Conservation (phyloP, 2,329 filamentous ascomycete genomes). For the Ceratocystis alfenasii region DNA sequence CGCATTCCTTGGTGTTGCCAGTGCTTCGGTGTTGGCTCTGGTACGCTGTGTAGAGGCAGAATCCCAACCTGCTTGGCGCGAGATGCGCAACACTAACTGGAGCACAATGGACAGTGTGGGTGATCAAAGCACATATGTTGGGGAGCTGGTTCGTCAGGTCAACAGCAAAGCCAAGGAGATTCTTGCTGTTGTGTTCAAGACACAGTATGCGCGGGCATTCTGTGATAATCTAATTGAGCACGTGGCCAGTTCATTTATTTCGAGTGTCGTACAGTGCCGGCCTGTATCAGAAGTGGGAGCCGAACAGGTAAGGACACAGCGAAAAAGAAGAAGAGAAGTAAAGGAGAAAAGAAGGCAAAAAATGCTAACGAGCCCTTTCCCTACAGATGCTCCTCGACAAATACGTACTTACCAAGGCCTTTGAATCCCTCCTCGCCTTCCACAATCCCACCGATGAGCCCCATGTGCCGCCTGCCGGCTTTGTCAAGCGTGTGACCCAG, state of each 20-base stretch:
- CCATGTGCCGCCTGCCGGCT: conserved; percentile 43
- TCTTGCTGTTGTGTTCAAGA: conserved; percentile 67
- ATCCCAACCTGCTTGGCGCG: conserved; percentile 79
- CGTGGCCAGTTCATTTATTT: conserved; percentile 65
- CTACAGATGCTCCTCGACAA: conserved; percentile 84
- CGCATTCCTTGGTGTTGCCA: conserved; percentile 88
- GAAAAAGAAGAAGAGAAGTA: background rate
- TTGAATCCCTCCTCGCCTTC: conserved; percentile 58
- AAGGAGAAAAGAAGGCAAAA: background rate
- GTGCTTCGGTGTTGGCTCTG: conserved; percentile 69
- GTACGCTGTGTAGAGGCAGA: conserved; percentile 73
- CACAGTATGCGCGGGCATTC: conserved; percentile 86
- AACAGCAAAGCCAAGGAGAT: conserved; percentile 64
- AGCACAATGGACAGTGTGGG: conserved; percentile 83
- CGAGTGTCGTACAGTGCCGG: conserved; percentile 74
- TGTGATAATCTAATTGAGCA: conserved; percentile 92
- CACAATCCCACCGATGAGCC: conserved; percentile 31
- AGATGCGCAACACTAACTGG: conserved; percentile 97
- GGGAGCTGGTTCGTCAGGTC: conserved; percentile 62
- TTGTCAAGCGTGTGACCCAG: conserved; percentile 73
- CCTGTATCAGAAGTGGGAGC: conserved; percentile 90
- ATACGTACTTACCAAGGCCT: conserved; percentile 73
- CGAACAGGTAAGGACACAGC: conserved; percentile 53
- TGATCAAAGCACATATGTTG: conserved; percentile 86
- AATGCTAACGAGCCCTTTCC: conserved; percentile 24